Percentiles rank a stretch among this genome's conserved stretches.
These are phyloP conservation scores for Zygosaccharomyces siamensis DNA, from an alignment of 805 yeast genomes.

Conservation along the genomic window DNA sequence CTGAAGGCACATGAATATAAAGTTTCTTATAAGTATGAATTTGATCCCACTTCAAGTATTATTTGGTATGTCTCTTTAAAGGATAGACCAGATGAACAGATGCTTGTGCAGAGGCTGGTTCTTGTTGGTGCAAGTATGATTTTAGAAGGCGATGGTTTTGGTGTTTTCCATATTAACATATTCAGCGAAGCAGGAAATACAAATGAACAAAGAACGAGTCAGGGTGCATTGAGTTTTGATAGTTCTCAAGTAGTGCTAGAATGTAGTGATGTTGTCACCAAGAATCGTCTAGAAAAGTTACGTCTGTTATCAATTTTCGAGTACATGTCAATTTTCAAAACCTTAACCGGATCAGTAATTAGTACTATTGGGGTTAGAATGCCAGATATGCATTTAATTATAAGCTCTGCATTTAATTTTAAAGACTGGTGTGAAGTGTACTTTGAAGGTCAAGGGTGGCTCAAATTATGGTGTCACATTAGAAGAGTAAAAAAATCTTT, in stretches of 20 bases:
- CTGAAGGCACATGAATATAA: conserved; percentile 17
- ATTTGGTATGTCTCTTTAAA: conserved; percentile 11
- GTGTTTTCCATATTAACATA: conserved; percentile 4
- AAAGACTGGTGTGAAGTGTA: conserved; percentile 36
- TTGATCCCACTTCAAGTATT: conserved; percentile 7
- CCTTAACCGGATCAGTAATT: conserved; percentile 30
- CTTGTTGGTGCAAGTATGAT: conserved; percentile 12
- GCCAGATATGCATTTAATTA: conserved; percentile 29
- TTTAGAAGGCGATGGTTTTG: conserved; percentile 9
- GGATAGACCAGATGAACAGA: conserved; percentile 7
- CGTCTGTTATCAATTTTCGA: conserved; percentile 26
- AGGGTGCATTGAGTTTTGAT: conserved; percentile 11
- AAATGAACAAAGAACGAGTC: conserved; percentile 1
- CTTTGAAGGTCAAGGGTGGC: conserved; percentile 30
- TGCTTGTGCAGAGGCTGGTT: conserved; percentile 9
- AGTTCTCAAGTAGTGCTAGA: conserved; percentile 8
- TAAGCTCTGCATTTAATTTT: conserved; percentile 28
- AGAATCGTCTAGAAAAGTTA: conserved; percentile 10
- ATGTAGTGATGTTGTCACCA: conserved; percentile 5
- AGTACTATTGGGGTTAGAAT: conserved; percentile 25
- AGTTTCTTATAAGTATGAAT: conserved; percentile 14
- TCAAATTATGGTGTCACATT: conserved; percentile 34
- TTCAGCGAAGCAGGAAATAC: conserved; percentile 10
- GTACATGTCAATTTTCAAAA: conserved; percentile 23
- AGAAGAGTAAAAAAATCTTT: conserved; percentile 20